Evolutionary conservation across 1,284 basidiomycete species (phyloP), one percentile per base, ranked within the genome.

Genomic region (Malassezia dermatis): DNA sequence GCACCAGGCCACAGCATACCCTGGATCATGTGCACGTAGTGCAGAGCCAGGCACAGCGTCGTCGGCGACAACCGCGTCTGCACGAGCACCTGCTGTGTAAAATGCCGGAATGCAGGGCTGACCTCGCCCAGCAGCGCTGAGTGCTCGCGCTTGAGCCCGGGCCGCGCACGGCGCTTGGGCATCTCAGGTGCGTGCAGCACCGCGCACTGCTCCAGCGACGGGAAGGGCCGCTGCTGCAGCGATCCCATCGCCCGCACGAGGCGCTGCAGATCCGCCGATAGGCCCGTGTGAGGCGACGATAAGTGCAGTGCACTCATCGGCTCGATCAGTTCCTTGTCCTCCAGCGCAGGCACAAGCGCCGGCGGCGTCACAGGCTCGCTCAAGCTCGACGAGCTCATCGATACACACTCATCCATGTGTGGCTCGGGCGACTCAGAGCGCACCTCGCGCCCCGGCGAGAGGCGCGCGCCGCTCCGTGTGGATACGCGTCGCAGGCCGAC

Each of bases 21-120:
- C 39, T 66, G 61, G 41, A 62, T 43, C 15, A 66, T 46, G 21
- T 69, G 59, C 12, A 72, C 51, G 21, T 67, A 64, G 51, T 69
- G 71, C 37, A 72, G 56, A 21, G 64, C 67, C 6, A 72, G 58
- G 19, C 72, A 41, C 48, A 72, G 64, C 3, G 71, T 66, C 4
- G 68, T 62, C 3, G 71, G 71, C 15, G 67, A 66, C 11, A 73
- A 55, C 35, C 71, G 59, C 0, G 70, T 72, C 55, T 73, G 71
- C 15, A 65, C 62, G 13, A 73, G 58, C 13, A 73, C 71, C 42
- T 72, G 69, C 48, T 71, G 70, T 12, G 61, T 63, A 48, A 73
- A 73, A 26, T 64, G 61, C 8, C 67, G 64, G 48, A 72, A 72
- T 10, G 69, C 69, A 4, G 69, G 69, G 51, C 64, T 71, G 2